Conservation (phyloP, 345 rosid genomes). For the Ricinus communis region DNA sequence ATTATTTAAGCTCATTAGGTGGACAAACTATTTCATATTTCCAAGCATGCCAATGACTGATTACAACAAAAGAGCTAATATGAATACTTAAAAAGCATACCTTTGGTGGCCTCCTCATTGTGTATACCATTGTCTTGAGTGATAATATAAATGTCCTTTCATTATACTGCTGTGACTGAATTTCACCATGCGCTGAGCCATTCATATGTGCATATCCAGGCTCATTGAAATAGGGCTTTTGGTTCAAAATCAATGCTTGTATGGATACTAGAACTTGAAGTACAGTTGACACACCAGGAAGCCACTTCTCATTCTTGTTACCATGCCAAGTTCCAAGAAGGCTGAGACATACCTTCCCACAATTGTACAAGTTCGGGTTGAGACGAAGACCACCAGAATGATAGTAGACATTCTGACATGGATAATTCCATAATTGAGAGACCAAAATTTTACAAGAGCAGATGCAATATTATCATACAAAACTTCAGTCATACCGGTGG, state of each 20-base stretch:
- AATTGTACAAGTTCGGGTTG: conserved; percentile 72
- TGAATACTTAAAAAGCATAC: conserved; percentile 36
- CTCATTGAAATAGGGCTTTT: conserved; percentile 84
- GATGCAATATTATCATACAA: conserved; percentile 1
- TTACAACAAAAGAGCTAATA: neutral
- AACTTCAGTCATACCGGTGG: conserved; percentile 60
- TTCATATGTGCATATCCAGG: conserved; percentile 56
- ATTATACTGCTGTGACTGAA: conserved; percentile 50
- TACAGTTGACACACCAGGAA: conserved; percentile 70
- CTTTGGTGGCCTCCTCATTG: conserved; percentile 82
- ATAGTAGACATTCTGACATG: conserved; percentile 63
- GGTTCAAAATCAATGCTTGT: conserved; percentile 85
- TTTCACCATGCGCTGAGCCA: conserved; percentile 56
- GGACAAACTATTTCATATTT: neutral
- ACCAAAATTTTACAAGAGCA: conserved; percentile 6
- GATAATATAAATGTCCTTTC: conserved; percentile 63
- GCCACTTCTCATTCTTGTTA: conserved; percentile 73
- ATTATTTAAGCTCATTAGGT: neutral
- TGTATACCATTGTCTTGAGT: conserved; percentile 66
- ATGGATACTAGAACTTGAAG: conserved; percentile 92
- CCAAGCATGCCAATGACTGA: neutral
- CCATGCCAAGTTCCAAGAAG: conserved; percentile 95
- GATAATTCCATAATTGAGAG: conserved; percentile 19
- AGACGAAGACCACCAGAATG: conserved; percentile 82
- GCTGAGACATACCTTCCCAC: conserved; percentile 92